These are phyloP conservation scores for Hyaloperonospora arabidopsidis DNA, from an alignment of 352 stramenopile species.

Conservation along the genomic window DNA sequence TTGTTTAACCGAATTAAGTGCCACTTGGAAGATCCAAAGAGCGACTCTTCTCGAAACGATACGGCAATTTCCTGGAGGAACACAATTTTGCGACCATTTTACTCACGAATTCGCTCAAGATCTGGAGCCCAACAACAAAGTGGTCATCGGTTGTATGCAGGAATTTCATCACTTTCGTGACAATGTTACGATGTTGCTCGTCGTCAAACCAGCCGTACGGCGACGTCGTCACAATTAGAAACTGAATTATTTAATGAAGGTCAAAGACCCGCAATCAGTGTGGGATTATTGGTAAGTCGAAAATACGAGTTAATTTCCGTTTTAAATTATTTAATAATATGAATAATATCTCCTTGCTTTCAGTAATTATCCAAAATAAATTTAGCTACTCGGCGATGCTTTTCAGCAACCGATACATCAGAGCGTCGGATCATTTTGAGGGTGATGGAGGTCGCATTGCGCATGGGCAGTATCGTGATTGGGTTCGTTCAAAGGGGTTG, in stretches of 20 bases:
- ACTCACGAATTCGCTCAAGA: slow-evolving; percentile 96
- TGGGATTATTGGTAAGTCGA: too few relatives aligned
- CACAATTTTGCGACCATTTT: slow-evolving; percentile 95
- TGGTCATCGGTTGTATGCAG: slow-evolving; percentile 94
- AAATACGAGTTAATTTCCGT: too few relatives aligned
- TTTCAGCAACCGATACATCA: too few relatives aligned
- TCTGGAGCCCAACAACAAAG: slow-evolving; percentile 96
- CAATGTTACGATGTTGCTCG: slow-evolving; percentile 92
- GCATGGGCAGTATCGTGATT: slow-evolving; percentile 49
- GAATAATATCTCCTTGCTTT: too few relatives aligned
- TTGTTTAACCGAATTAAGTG: slow-evolving; percentile 93
- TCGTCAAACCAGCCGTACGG: slow-evolving; percentile 99
- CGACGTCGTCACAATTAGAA: slow-evolving; percentile 90
- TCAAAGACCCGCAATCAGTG: too few relatives aligned
- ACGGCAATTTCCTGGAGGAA: slow-evolving; percentile 97
- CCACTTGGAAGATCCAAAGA: slow-evolving; percentile 95
- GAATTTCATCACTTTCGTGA: slow-evolving; percentile 97
- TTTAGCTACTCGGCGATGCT: too few relatives aligned
- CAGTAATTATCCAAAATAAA: too few relatives aligned
- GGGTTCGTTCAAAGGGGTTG: slow-evolving; percentile 33
- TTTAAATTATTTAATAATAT: too few relatives aligned
- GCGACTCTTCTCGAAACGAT: slow-evolving; percentile 93
- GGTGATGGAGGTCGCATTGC: slow-evolving; percentile 39
- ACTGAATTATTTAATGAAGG: too few relatives aligned
- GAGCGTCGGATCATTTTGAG: slow-evolving; percentile 55